Percentiles rank a stretch among this genome's conserved stretches.
phyloP scores from a whole-genome alignment of 495 filamentous ascomycete genomes.

The Penicillium manginii region DNA sequence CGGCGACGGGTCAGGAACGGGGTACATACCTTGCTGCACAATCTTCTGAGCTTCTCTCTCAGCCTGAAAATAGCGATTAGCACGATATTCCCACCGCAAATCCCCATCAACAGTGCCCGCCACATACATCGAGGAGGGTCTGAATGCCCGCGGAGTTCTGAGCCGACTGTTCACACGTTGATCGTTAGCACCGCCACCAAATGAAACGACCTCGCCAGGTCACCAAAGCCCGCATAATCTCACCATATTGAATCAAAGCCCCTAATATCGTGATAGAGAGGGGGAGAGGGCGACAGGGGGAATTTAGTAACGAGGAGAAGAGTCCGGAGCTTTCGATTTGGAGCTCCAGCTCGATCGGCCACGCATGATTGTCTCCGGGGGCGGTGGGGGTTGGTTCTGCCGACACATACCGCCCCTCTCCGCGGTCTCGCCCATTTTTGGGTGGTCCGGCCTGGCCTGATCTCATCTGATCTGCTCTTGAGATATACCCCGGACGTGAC shows the following conservation, averaged over 20 bases:
- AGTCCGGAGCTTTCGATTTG: conserved; percentile 34
- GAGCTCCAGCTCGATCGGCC: conserved; percentile 37
- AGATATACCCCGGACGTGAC: not conserved
- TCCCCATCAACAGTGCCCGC: not conserved
- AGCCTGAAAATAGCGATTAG: conserved; percentile 62
- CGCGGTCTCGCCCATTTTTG: conserved; percentile 30
- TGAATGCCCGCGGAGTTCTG: conserved; percentile 98
- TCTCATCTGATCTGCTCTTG: not conserved
- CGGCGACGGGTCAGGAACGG: not conserved
- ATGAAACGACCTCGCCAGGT: not conserved
- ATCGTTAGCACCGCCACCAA: conserved; percentile 30
- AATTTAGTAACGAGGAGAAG: conserved; percentile 27
- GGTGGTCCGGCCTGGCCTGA: not conserved
- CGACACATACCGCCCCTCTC: conserved; percentile 37
- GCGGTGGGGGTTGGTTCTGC: conserved; percentile 43
- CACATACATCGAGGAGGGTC: conserved; percentile 94
- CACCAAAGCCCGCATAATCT: conserved; percentile 1
- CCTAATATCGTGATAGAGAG: conserved; percentile 13
- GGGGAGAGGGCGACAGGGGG: conserved; percentile 13
- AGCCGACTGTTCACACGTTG: conserved; percentile 67
- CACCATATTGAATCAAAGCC: conserved; percentile 43
- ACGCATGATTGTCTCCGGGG: conserved; percentile 39
- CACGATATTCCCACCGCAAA: not conserved
- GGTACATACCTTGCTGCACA: conserved; percentile 79
- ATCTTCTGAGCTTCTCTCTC: conserved; percentile 99